Conservation (phyloP, 148 eudicot species). For the Simmondsia chinensis region DNA sequence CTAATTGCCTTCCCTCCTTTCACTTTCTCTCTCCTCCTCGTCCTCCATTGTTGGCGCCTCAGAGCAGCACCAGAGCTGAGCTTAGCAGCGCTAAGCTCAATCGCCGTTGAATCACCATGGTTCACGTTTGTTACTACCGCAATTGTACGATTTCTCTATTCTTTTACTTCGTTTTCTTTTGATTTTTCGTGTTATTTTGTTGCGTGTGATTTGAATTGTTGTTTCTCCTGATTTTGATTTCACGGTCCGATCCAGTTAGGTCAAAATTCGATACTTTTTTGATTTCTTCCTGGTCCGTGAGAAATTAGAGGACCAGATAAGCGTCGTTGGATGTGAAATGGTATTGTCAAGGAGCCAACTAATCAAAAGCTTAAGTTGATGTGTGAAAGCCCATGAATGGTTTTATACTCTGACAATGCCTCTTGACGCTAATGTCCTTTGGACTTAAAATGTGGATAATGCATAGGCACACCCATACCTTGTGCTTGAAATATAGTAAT, state of each 20-base stretch:
- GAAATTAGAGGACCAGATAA: too few relatives aligned
- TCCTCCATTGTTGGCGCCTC: not conserved
- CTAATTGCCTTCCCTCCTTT: not conserved
- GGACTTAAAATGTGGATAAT: too few relatives aligned
- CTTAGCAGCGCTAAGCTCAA: not conserved
- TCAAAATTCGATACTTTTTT: not conserved
- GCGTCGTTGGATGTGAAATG: too few relatives aligned
- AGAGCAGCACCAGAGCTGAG: not conserved
- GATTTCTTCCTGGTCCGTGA: too few relatives aligned
- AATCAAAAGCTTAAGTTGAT: too few relatives aligned
- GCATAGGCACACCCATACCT: too few relatives aligned
- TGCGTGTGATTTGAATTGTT: not conserved
- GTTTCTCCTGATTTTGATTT: not conserved
- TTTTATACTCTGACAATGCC: too few relatives aligned
- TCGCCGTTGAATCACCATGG: conserved; percentile 30
- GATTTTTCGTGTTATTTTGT: not conserved
- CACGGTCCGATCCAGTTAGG: too few relatives aligned
- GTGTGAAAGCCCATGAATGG: too few relatives aligned
- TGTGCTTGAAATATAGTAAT: too few relatives aligned
- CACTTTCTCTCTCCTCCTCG: conserved; percentile 7
- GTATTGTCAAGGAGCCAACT: too few relatives aligned
- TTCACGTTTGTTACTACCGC: conserved; percentile 45
- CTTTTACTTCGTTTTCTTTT: not conserved
- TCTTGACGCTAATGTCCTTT: too few relatives aligned
- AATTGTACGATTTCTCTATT: conserved; percentile 27